Evolutionary conservation across 2,329 filamentous ascomycete genomes (phyloP).

Genomic region (Fusarium musae): DNA sequence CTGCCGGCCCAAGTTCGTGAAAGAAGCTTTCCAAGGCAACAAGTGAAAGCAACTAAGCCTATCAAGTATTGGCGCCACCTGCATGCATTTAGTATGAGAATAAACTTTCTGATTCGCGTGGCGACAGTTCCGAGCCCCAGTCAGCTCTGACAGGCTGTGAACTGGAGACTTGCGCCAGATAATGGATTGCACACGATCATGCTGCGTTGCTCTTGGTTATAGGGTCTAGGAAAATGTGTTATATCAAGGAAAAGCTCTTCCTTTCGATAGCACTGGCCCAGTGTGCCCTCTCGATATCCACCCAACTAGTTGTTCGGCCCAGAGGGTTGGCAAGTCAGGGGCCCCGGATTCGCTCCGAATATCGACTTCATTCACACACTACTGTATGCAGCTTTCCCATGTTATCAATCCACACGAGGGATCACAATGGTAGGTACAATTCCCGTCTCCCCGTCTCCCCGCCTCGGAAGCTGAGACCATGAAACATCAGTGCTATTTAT

Average conservation of each 20-base stretch:
- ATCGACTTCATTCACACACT: background rate
- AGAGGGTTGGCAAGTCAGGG: background rate
- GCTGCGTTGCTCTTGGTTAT: background rate
- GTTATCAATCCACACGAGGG: fast-evolving
- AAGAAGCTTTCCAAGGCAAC: too few relatives aligned
- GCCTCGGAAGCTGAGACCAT: fast-evolving
- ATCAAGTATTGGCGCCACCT: too few relatives aligned
- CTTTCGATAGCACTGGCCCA: background rate
- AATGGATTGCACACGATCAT: too few relatives aligned
- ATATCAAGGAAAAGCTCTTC: background rate
- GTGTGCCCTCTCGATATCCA: background rate
- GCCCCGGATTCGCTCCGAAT: background rate
- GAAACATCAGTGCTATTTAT: background rate
- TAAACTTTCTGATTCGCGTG: too few relatives aligned
- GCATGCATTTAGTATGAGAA: too few relatives aligned
- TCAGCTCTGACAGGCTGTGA: too few relatives aligned
- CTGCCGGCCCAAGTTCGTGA: too few relatives aligned
- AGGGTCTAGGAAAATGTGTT: fast-evolving
- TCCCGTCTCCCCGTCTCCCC: background rate
- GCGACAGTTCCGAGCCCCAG: fast-evolving
- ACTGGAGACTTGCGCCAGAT: too few relatives aligned
- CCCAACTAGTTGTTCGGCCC: background rate
- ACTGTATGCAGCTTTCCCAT: background rate
- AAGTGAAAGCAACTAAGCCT: too few relatives aligned
- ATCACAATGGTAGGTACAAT: too few relatives aligned